These are phyloP conservation scores for Prosopis cineraria DNA, from an alignment of 306 rosid genomes.

Conservation along the genomic window DNA sequence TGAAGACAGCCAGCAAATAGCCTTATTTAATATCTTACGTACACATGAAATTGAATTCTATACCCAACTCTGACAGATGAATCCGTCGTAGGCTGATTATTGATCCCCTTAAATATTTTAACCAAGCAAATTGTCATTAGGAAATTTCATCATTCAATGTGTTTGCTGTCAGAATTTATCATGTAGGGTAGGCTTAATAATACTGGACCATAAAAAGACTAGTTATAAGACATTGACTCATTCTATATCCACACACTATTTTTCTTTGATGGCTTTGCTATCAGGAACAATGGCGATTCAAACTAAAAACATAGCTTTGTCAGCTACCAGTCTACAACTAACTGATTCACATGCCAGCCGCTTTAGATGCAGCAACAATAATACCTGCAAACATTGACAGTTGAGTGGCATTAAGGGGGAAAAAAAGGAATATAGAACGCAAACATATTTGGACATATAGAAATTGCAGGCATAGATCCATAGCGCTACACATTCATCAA, in stretches of 20 bases:
- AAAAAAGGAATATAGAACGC: not conserved
- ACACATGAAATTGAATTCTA: not conserved
- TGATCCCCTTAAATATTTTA: conserved; percentile 7
- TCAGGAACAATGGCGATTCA: conserved; percentile 1
- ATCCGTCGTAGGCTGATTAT: not conserved
- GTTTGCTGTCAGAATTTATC: conserved; percentile 28
- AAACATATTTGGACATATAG: not conserved
- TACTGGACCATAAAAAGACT: conserved; percentile 26
- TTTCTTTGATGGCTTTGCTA: not conserved
- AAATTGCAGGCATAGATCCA: not conserved
- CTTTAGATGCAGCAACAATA: not conserved
- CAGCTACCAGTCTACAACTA: conserved; percentile 49
- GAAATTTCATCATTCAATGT: conserved; percentile 9
- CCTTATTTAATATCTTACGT: not conserved
- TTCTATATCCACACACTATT: not conserved
- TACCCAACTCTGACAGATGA: not conserved
- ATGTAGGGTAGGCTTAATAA: conserved; percentile 19
- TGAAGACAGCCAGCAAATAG: not conserved
- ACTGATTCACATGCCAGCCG: not conserved
- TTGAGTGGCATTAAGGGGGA: not conserved
- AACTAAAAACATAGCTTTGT: not conserved
- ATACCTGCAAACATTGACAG: not conserved
- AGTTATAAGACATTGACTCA: not conserved
- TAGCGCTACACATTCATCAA: not conserved
- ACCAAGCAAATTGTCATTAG: not conserved